phyloP scores from a whole-genome alignment of 106 monocot species.

The Amphibolis antarctica region DNA sequence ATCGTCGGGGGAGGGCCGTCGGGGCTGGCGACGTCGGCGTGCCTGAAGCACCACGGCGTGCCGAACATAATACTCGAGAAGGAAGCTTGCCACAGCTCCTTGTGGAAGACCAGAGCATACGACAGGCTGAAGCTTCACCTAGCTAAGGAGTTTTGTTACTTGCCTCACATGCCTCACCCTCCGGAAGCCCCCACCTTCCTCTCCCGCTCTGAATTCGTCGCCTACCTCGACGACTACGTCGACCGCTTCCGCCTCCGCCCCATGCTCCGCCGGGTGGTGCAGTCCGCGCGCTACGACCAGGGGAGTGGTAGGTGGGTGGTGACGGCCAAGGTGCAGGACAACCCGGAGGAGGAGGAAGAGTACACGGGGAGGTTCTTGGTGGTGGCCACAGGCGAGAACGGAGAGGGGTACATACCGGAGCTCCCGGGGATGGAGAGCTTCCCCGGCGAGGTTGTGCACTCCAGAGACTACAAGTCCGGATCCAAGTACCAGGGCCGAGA shows the following conservation, averaged over 20 bases:
- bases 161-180: conserved; percentile 24
- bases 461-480: conserved; percentile 14
- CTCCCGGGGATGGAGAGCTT: conserved; percentile 8
- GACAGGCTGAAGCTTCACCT: conserved; percentile 24
- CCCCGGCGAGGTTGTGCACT: conserved; percentile 18
- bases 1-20: conserved; percentile 26
- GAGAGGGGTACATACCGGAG: conserved; percentile 10
- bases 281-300: conserved; percentile 11
- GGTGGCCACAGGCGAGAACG: conserved; percentile 29
- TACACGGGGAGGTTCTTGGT: conserved; percentile 16
- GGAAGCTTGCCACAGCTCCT: conserved; percentile 16
- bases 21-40: conserved; percentile 23
- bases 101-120: conserved; percentile 19
- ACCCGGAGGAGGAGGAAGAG: conserved; percentile 7
- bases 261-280: conserved; percentile 4
- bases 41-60: conserved; percentile 8
- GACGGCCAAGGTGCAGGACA: conserved; percentile 1
- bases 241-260: conserved; percentile 8
- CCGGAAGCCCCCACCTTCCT: conserved; percentile 11
- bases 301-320: conserved; percentile 1
- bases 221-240: conserved; percentile 23
- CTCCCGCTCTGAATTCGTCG: conserved; percentile 6
- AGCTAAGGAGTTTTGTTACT: conserved; percentile 20
- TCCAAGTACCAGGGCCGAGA: conserved; percentile 2
- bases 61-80: conserved; percentile 17